Conservation (phyloP, 2,329 filamentous ascomycete species). For the Alternaria triticina region DNA sequence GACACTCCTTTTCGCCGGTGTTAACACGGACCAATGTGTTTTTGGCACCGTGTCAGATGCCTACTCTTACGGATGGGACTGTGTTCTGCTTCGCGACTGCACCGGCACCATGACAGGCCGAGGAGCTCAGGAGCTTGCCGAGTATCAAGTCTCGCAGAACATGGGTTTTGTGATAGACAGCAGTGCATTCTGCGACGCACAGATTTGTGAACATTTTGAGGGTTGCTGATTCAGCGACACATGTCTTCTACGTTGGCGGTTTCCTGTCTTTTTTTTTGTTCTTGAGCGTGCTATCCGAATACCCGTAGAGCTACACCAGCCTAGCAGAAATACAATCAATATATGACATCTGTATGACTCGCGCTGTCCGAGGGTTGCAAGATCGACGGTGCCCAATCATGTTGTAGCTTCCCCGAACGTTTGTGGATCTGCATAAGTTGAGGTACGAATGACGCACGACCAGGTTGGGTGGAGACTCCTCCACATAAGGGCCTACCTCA, state of each 20-base stretch:
- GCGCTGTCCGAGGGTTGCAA: neutral
- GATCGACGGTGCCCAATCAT: slow-evolving; percentile 15
- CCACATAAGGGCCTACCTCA: slow-evolving; percentile 18
- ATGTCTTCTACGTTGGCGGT: neutral
- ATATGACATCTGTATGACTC: slow-evolving; percentile 1
- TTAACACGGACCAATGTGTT: slow-evolving; percentile 54
- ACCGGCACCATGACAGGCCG: slow-evolving; percentile 51
- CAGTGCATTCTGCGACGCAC: slow-evolving; percentile 36
- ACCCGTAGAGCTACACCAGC: slow-evolving; percentile 4
- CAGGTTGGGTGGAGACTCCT: slow-evolving; percentile 15
- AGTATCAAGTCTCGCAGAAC: slow-evolving; percentile 52
- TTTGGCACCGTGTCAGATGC: slow-evolving; percentile 52
- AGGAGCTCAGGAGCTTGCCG: slow-evolving; percentile 48
- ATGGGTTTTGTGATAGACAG: slow-evolving; percentile 53
- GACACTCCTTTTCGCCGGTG: slow-evolving; percentile 51
- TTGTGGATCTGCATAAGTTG: slow-evolving; percentile 30
- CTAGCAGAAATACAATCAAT: slow-evolving; percentile 3
- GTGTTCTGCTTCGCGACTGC: slow-evolving; percentile 50
- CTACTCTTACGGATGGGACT: slow-evolving; percentile 52
- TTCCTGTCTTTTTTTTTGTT: neutral
- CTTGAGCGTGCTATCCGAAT: slow-evolving; percentile 6
- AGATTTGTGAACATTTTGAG: slow-evolving; percentile 12
- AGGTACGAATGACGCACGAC: slow-evolving; percentile 36
- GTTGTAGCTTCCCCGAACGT: slow-evolving; percentile 11
- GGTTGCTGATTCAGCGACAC: neutral